Percentiles rank a stretch among this genome's conserved stretches.
Conservation (phyloP, 2,329 filamentous ascomycete species). For the Colletotrichum tropicicola region DNA sequence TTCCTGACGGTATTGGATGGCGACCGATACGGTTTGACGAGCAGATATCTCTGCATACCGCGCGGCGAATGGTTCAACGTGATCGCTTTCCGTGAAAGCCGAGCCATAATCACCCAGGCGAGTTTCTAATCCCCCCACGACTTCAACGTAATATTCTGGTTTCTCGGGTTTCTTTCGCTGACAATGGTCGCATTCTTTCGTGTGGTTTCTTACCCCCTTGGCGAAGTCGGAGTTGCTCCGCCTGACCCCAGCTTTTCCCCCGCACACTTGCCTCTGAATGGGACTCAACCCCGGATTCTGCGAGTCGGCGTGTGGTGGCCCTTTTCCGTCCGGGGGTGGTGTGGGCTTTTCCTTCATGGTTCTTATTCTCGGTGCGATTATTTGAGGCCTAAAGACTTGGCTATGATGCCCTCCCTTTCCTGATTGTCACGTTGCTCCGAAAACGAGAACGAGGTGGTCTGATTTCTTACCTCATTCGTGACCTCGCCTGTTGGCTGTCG, state of each 20-base stretch:
- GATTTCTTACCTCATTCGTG: not conserved
- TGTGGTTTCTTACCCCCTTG: not conserved
- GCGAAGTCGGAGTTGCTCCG: constrained; percentile 16
- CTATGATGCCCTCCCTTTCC: not conserved
- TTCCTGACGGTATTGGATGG: not conserved
- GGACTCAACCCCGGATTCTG: constrained; percentile 16
- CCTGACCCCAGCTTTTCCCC: constrained; percentile 14
- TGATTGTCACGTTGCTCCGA: not conserved
- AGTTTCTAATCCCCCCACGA: too few species aligned
- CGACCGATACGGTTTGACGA: too few species aligned
- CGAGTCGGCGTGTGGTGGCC: not conserved
- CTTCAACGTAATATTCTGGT: too few species aligned
- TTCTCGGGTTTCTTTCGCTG: not conserved
- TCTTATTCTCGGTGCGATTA: too few species aligned
- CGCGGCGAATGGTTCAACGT: too few species aligned
- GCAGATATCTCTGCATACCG: too few species aligned
- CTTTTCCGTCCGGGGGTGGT: constrained; percentile 23
- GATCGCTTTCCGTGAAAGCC: too few species aligned
- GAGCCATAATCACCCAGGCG: too few species aligned
- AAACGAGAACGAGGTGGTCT: constrained; percentile 1
- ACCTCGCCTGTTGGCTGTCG: too few species aligned
- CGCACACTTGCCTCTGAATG: constrained; percentile 5
- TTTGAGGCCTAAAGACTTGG: too few species aligned
- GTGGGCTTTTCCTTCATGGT: not conserved
- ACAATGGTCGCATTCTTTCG: not conserved